Evolutionary conservation across 192 early-diverging fungal species (phyloP), one percentile per base, ranked within the genome.

Genomic region (Spizellomyces punctatus): DNA sequence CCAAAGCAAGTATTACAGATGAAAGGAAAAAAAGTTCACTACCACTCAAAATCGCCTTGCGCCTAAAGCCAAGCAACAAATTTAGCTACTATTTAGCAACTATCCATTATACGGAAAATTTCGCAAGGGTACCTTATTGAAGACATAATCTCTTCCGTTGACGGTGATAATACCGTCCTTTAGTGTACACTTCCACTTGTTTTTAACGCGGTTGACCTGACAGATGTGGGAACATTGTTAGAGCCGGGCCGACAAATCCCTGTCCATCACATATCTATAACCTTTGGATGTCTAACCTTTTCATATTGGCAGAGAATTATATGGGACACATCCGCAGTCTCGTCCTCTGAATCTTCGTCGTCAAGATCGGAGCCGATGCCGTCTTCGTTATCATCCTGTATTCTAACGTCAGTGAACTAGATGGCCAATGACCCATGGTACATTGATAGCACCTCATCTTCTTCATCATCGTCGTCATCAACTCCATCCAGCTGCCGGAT

Each of bases 21-120:
- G 27, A 36, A 36, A 36, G 50, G 4, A 2, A 54, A n/a, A n/a
- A 54, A 14, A 61, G 4, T 17, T 6, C 14, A 9, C 85, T 86
- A 99, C 94, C 96, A 98, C 73, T 98, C 95, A 87, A 98, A 99
- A 64, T 99, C 97, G 49, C 95, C 93, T 63, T 88, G 97, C 6
- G 93, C 85, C 77, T 76, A 46, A 14, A 16, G 27, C 63, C 27
- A 58, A 16, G 5, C 42, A 14, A 36, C 41, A 14, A 6, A 54
- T n/a, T 52, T 36, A 36, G 3, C 27, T 2, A 36, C 27, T 36
- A 54, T n/a, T 52, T 36, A 36, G 3, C 27, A 36, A 36, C 27
- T 36, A 36, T 36, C 27, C 27, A 36, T 36, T 36, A 36, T 36
- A 36, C 27, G 27, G 27, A 2, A 36, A 36, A 36, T 36, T 36